These are phyloP conservation scores for Venturia nashicola DNA, from an alignment of 2,329 filamentous ascomycete species.

Conservation along the genomic window DNA sequence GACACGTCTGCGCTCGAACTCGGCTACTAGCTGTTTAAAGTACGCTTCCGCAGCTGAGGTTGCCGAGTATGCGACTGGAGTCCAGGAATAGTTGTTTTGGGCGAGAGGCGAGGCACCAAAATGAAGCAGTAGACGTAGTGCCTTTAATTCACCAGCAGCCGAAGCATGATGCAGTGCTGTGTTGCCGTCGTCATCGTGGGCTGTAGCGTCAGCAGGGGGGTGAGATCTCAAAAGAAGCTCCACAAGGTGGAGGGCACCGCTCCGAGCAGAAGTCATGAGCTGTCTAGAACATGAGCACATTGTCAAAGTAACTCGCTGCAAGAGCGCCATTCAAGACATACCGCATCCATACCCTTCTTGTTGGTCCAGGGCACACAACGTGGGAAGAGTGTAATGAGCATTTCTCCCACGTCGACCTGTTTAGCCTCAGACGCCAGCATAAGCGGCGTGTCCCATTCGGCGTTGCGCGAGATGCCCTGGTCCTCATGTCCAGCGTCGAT, in stretches of 20 bases:
- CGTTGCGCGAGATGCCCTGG: conserved; percentile 63
- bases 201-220: conserved; percentile 21
- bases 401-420: conserved; percentile 61
- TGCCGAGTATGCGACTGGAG: conserved; percentile 68
- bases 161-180: conserved; percentile 80
- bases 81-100: conserved; percentile 69
- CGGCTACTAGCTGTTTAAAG: conserved; percentile 62
- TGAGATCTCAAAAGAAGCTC: conserved; percentile 22
- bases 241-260: conserved; percentile 33
- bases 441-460: conserved; percentile 66
- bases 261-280: conserved; percentile 27
- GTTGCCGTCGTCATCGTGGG: conserved; percentile 59
- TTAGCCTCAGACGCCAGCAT: conserved; percentile 63
- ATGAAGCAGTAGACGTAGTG: conserved; percentile 62
- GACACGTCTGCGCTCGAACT: conserved; percentile 51
- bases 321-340: conserved; percentile 23
- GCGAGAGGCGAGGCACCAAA: conserved; percentile 65
- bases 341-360: conserved; percentile 55
- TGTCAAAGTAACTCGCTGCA: background rate
- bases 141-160: conserved; percentile 67
- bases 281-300: background rate
- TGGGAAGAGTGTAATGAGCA: conserved; percentile 54
- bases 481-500: conserved; percentile 64
- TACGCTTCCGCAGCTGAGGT: conserved; percentile 78
- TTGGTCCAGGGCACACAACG: conserved; percentile 53